Base-by-base conservation (phyloP, 306 rosid species). In the Prunus persica region DNA sequence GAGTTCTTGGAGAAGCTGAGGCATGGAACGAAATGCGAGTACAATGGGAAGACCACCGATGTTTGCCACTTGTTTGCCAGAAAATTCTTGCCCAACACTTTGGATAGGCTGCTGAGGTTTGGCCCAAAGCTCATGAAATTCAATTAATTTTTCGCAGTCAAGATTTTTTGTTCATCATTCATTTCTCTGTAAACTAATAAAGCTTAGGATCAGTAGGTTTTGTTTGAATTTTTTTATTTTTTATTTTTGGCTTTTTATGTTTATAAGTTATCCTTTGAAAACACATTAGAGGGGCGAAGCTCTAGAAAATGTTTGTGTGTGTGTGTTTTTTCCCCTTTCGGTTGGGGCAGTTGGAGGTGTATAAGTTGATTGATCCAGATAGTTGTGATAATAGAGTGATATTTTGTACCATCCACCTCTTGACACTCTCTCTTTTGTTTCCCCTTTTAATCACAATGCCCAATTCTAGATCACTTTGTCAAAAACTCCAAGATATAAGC, bases 41-140 rank as follows among this genome's bases (percentile, higher is more conserved):
- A 92, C 54, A 89, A 90, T 73, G 98, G 96, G 69, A 50, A 71
- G 46, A 65, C 0, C 19, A 90, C 86, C 2, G 64, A 85, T 67
- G 6, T 83, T 10, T 95, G 98, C 63, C 79, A 86, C 72, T 77
- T 95, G 84, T 95, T 95, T 87, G 98, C 98, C 0, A 92, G 97
- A 81, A 95, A 95, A 49, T 92, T 95, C 86, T 58, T 82, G 2
- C 68, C 85, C 16, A 85, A 84, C 65, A 80, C 93, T 46, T 83
- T 95, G 86, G 91, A 84, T 76, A 90, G 92, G 80, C 32, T 95
- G 28, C 63, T 92, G 43, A 78, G 84, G 76, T 88, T 89, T 88
- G 91, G 88, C 43, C 97, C 98, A 1, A 89, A 84, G 86, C 6
- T 95, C 30, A 89, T 95, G 99, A 69, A 85, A 12, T 94, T 94